phyloP scores from a whole-genome alignment of 371 early-diverging fungal genomes.

The Mortierella sp. region DNA sequence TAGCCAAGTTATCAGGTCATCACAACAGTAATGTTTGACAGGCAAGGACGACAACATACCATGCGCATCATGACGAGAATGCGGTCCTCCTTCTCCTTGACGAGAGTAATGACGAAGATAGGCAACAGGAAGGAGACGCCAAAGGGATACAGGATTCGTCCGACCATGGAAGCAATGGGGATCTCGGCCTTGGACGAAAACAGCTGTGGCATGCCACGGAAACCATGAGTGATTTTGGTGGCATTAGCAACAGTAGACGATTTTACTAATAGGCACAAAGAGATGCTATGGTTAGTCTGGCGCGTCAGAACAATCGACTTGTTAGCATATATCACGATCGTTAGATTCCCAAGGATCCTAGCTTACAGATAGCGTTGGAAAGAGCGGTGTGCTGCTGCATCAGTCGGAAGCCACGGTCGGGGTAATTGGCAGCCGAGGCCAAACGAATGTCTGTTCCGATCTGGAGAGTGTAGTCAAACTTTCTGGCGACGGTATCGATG shows the following conservation, averaged over 20 bases:
- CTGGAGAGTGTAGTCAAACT: constrained; percentile 65
- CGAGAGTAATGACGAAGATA: constrained; percentile 77
- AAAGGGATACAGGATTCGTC: constrained; percentile 77
- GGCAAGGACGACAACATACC: constrained; percentile 44
- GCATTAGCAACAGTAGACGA: constrained; percentile 39
- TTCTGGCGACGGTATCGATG: constrained; percentile 56
- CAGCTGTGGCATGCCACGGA: constrained; percentile 68
- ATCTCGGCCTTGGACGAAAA: constrained; percentile 59
- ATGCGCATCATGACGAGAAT: constrained; percentile 82
- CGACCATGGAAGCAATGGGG: constrained; percentile 68
- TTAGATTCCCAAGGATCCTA: not conserved
- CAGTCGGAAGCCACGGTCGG: constrained; percentile 66
- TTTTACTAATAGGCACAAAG: constrained; percentile 24
- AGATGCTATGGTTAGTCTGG: not conserved
- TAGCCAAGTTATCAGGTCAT: no score
- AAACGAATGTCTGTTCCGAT: constrained; percentile 71
- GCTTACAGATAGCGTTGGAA: constrained; percentile 63
- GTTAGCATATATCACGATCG: not conserved
- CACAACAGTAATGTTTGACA: no score
- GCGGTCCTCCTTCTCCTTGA: constrained; percentile 79
- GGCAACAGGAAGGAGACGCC: constrained; percentile 83
- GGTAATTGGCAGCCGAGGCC: constrained; percentile 61
- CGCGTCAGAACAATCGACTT: no score
- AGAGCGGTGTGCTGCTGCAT: constrained; percentile 65
- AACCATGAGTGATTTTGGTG: constrained; percentile 71